A percentile compares a stretch with the other conserved stretches of the same genome.
Evolutionary conservation across 2,329 filamentous ascomycete genomes (phyloP).

Genomic region (Diaporthe citri): DNA sequence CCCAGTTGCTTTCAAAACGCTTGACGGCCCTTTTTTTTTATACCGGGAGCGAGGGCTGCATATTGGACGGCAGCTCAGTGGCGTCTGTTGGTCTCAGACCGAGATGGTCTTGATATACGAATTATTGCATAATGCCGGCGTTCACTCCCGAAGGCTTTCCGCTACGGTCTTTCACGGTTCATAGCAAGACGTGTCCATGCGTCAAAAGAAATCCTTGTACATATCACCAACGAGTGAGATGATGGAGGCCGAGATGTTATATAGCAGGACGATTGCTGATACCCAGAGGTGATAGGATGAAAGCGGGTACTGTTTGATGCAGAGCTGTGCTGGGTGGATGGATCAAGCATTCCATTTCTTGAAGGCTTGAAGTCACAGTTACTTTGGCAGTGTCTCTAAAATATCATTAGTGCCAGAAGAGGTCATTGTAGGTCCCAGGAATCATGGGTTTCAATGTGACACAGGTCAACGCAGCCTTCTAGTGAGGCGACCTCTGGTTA

Average conservation of each 20-base stretch:
- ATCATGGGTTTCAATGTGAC: too few species aligned
- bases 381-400: neutral
- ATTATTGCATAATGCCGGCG: conserved; percentile 26
- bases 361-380: neutral
- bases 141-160: neutral
- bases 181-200: neutral
- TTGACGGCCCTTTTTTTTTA: neutral
- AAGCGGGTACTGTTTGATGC: neutral
- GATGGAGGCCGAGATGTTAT: neutral
- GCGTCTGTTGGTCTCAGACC: neutral
- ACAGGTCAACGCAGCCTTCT: too few species aligned
- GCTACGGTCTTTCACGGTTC: neutral
- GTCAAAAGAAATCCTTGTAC: neutral
- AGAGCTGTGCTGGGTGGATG: neutral
- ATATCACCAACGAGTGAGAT: neutral
- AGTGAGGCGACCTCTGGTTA: too few species aligned
- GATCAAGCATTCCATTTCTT: neutral
- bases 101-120: conserved; percentile 9
- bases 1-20: neutral
- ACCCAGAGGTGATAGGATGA: conserved; percentile 20
- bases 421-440: neutral
- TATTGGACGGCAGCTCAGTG: neutral
- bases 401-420: neutral
- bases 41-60: neutral
- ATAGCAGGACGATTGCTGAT: conserved; percentile 19